phyloP scores from a whole-genome alignment of 2,329 filamentous ascomycete species.

The Botrytis medusae region DNA sequence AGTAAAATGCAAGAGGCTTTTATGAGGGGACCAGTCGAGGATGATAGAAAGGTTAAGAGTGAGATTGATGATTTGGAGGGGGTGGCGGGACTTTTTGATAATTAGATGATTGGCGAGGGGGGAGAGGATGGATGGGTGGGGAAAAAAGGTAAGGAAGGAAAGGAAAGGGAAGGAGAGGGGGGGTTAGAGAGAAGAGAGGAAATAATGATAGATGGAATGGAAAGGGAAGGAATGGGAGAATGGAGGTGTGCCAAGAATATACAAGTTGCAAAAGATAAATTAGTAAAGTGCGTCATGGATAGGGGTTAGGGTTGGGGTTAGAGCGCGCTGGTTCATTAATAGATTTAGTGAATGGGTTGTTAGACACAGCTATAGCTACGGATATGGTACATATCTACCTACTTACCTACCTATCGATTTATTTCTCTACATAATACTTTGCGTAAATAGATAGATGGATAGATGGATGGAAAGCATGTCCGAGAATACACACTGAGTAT shows the following conservation, averaged over 20 bases:
- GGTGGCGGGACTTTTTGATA: constrained; percentile 38
- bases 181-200: too few relatives aligned
- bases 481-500: not conserved
- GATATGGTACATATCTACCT: not conserved
- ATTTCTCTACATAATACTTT: not conserved
- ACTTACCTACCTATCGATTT: not conserved
- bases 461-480: not conserved
- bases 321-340: not conserved
- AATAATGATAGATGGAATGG: not conserved
- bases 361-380: not conserved
- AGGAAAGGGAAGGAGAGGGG: not conserved
- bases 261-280: not conserved
- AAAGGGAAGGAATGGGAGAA: not conserved
- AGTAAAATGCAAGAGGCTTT: constrained; percentile 67
- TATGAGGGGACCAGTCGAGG: constrained; percentile 50
- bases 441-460: not conserved
- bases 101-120: not conserved
- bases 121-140: not conserved
- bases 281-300: not conserved
- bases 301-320: not conserved
- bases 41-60: constrained; percentile 6
- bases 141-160: not conserved
- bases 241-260: not conserved
- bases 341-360: not conserved
- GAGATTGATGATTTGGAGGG: constrained; percentile 34